These are phyloP conservation scores for Gentiana dahurica DNA, from an alignment of 257 asterid species.

Conservation along the genomic window DNA sequence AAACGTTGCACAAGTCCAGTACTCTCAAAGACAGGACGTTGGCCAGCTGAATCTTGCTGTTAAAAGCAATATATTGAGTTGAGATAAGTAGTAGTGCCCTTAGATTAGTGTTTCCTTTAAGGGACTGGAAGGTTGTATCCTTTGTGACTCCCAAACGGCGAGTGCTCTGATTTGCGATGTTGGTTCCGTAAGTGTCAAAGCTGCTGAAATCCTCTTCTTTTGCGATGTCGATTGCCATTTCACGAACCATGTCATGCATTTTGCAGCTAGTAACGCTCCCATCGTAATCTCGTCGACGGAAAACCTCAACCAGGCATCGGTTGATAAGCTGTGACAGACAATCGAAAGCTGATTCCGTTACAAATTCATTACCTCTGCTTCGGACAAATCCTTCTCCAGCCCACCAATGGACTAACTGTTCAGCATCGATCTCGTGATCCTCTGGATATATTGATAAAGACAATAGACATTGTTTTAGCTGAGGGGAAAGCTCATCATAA, in stretches of 20 bases:
- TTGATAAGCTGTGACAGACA: conserved; percentile 14
- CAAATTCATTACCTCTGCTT: conserved; percentile 8
- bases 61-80: conserved; percentile 9
- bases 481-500: conserved; percentile 25
- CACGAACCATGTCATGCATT: conserved; percentile 21
- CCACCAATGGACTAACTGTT: conserved; percentile 19
- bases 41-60: conserved; percentile 11
- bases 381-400: conserved; percentile 24
- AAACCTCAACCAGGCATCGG: conserved; percentile 19
- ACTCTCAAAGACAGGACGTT: conserved; percentile 21
- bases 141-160: conserved; percentile 17
- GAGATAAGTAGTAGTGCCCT: background rate
- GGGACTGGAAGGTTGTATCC: background rate
- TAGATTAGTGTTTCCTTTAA: background rate
- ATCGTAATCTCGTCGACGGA: conserved; percentile 12
- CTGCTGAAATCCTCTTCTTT: conserved; percentile 12
- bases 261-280: conserved; percentile 18
- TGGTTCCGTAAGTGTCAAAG: conserved; percentile 7
- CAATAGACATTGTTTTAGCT: conserved; percentile 14
- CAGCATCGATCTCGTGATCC: conserved; percentile 15
- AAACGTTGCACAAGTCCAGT: conserved; percentile 18
- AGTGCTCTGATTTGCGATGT: conserved; percentile 7
- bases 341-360: conserved; percentile 11
- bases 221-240: conserved; percentile 15
- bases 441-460: conserved; percentile 24